These are phyloP conservation scores for Nemania sp. DNA, from an alignment of 2,329 filamentous ascomycete genomes.

Conservation along the genomic window DNA sequence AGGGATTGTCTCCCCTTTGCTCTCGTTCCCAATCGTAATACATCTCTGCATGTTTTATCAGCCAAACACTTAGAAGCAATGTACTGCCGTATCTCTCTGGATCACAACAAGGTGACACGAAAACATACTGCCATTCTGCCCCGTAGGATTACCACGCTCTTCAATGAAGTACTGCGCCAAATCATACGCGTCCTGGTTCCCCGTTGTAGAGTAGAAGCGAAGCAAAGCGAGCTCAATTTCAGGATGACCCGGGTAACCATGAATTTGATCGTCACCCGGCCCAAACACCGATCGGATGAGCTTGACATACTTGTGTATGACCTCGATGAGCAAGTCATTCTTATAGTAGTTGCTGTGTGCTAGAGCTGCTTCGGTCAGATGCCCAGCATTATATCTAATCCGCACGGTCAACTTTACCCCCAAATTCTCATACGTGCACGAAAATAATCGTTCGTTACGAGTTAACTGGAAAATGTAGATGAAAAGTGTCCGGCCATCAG, in stretches of 20 bases:
- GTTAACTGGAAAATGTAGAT: not conserved
- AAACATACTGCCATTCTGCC: constrained; percentile 46
- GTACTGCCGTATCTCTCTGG: not conserved
- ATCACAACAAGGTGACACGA: not conserved
- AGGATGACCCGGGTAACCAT: constrained; percentile 64
- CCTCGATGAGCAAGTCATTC: constrained; percentile 54
- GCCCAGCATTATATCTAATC: constrained; percentile 60
- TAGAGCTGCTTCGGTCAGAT: constrained; percentile 63
- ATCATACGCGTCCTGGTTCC: constrained; percentile 43
- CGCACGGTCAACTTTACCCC: constrained; percentile 1
- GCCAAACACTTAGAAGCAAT: not conserved
- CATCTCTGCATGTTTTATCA: constrained; percentile 38
- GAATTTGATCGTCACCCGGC: constrained; percentile 50
- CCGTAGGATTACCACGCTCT: constrained; percentile 58
- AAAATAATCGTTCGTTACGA: no score
- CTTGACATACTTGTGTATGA: constrained; percentile 57
- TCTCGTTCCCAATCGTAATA: constrained; percentile 60
- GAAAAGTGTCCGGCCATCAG: not conserved
- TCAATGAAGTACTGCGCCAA: constrained; percentile 60
- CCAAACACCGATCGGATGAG: constrained; percentile 58
- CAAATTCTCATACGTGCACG: no score
- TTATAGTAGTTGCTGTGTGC: constrained; percentile 57
- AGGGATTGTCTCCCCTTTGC: constrained; percentile 52
- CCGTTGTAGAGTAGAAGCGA: constrained; percentile 43
- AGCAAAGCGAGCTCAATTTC: constrained; percentile 54